phyloP scores from a whole-genome alignment of 176 grass and related monocot genomes.

The Panicum miliaceum region DNA sequence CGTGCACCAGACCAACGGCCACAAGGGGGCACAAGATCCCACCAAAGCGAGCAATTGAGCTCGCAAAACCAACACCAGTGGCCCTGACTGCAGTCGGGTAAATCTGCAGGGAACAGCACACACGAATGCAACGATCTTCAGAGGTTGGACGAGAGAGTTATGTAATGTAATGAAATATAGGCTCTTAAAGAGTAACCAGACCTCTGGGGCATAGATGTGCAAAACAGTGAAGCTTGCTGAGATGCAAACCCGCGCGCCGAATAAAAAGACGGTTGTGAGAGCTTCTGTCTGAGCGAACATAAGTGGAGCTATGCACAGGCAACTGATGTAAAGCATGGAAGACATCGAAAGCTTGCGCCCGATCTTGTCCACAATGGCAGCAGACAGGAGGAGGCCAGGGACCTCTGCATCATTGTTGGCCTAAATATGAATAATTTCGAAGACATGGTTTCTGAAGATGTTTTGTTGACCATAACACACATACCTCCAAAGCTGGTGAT shows the following conservation, averaged over 20 bases:
- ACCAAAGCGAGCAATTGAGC: slow-evolving; percentile 76
- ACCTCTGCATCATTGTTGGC: slow-evolving; percentile 54
- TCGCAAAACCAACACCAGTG: slow-evolving; percentile 73
- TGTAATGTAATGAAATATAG: not conserved
- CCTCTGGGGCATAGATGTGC: slow-evolving; percentile 93
- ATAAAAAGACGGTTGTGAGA: slow-evolving; percentile 67
- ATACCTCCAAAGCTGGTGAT: slow-evolving; percentile 90
- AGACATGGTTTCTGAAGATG: not conserved
- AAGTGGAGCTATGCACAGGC: slow-evolving; percentile 80
- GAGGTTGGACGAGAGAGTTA: not conserved
- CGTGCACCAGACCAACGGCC: slow-evolving; percentile 75
- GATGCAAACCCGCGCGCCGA: slow-evolving; percentile 75
- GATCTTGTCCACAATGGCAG: slow-evolving; percentile 82
- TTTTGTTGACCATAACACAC: slow-evolving; percentile 22
- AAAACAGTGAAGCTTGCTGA: slow-evolving; percentile 75
- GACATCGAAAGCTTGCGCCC: slow-evolving; percentile 90
- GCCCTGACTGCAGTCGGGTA: slow-evolving; percentile 88
- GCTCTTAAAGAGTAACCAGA: slow-evolving; percentile 21
- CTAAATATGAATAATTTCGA: slow-evolving; percentile 33
- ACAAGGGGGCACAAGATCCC: slow-evolving; percentile 87
- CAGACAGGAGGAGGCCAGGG: slow-evolving; percentile 82
- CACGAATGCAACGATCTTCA: not conserved
- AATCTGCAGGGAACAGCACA: slow-evolving; percentile 53
- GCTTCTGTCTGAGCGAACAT: slow-evolving; percentile 64
- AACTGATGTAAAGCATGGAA: slow-evolving; percentile 67